phyloP scores from a whole-genome alignment of 2,329 filamentous ascomycete species.

The Colletotrichum lindemuthianum region DNA sequence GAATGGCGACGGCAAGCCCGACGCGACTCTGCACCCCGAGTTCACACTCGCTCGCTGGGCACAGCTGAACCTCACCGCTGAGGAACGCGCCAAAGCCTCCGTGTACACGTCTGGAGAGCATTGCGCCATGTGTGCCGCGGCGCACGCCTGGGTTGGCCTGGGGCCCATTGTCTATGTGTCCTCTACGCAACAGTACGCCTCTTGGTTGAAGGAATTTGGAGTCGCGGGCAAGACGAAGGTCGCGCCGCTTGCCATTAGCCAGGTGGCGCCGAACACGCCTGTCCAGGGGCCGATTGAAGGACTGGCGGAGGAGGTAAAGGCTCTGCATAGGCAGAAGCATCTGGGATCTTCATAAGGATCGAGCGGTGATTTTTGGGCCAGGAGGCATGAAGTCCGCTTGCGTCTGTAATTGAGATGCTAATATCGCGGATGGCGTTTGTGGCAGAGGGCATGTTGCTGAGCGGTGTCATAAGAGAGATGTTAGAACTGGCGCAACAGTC shows the following conservation, averaged over 20 bases:
- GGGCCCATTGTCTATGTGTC: slow-evolving; percentile 48
- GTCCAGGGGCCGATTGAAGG: slow-evolving; percentile 45
- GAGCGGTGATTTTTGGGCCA: neutral
- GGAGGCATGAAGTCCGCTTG: neutral
- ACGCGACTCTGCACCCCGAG: slow-evolving; percentile 49
- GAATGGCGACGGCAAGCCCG: slow-evolving; percentile 40
- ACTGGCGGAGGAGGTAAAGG: slow-evolving; percentile 43
- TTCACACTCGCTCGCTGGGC: slow-evolving; percentile 50
- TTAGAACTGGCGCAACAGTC: too few species aligned
- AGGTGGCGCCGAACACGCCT: slow-evolving; percentile 42
- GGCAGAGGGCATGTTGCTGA: too few species aligned
- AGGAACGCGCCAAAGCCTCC: slow-evolving; percentile 50
- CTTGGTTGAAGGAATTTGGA: slow-evolving; percentile 44
- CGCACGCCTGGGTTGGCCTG: slow-evolving; percentile 47
- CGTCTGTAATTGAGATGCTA: neutral
- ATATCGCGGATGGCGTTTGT: too few species aligned
- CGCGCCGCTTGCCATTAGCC: slow-evolving; percentile 41
- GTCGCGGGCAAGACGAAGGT: slow-evolving; percentile 36
- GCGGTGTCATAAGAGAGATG: too few species aligned
- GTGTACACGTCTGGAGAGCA: slow-evolving; percentile 52
- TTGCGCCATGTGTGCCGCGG: slow-evolving; percentile 50
- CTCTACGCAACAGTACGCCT: slow-evolving; percentile 42
- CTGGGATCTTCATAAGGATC: neutral
- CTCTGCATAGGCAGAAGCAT: slow-evolving; percentile 38
- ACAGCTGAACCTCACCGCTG: slow-evolving; percentile 46